Base-by-base conservation (phyloP, 495 filamentous ascomycete species). In the Penicillium taxi region DNA sequence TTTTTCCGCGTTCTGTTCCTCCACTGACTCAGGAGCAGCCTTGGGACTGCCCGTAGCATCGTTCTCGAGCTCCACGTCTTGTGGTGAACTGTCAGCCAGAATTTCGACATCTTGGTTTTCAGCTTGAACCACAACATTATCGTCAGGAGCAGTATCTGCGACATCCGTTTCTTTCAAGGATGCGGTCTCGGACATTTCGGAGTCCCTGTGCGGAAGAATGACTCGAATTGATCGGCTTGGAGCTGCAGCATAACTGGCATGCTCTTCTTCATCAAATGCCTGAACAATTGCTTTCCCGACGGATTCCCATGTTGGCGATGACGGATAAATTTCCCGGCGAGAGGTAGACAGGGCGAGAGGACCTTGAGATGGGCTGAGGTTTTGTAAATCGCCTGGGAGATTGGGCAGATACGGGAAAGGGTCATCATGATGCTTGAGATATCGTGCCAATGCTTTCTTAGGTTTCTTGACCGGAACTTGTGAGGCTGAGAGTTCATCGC, bases 341-440 rank as follows among this genome's bases (percentile, higher is more conserved):
- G 51, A 52, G n/a, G 53, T 41, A 7, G 44, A 52, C 2, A 58
- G 24, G 1, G 53, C 40, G 37, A 67, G 57, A 13, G 61, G 46
- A 5, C 41, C 50, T 25, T 44, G 59, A 9, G 49, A 36, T 3
- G 53, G 30, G 37, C 45, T 43, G 2, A 57, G 48, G 27, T 57
- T 45, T 6, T 72, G 55, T 29, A 70, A 30, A 37, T 48, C 48
- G 13, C 39, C 32, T 31, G 62, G 53, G 6, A 72, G 64, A 17
- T 76, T 53, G 4, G 83, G 85, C 0, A 93, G 69, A 50, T 82
- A 94, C 2, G 84, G 77, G 45, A 83, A 84, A 3, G 81, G 82
- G 47, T 94, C 85, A 8, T 84, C 65, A 32, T 80, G 77, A 35
- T 71, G 77, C 45, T 69, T 75, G 13, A 95, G 64, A 21, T 69